A percentile compares a stretch with the other conserved stretches of the same genome.
Conservation (phyloP, 352 stramenopile species). For the Pythium dissotocum region DNA sequence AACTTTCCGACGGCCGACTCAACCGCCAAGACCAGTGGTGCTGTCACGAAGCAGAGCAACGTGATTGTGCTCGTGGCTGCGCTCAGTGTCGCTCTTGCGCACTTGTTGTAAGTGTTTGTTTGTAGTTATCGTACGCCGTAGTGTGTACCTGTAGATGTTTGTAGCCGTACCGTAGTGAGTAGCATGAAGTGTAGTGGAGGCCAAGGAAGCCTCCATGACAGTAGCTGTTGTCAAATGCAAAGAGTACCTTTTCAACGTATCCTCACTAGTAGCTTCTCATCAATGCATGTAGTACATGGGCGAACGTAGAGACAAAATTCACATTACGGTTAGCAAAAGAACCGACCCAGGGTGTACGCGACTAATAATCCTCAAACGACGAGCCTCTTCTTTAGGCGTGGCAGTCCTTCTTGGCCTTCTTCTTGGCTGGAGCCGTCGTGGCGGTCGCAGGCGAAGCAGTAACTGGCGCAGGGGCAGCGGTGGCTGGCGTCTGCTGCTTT, state of each 20-base stretch:
- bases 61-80: slow-evolving; percentile 10
- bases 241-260: not conserved
- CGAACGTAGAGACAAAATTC: not conserved
- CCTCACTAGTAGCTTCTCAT: too few relatives aligned
- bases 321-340: not conserved
- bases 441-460: not conserved
- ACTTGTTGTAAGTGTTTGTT: slow-evolving; percentile 10
- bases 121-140: not conserved
- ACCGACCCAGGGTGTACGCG: not conserved
- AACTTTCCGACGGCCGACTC: slow-evolving; percentile 1
- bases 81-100: not conserved
- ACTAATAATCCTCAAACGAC: not conserved
- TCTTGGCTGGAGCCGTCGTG: slow-evolving; percentile 7
- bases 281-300: too few relatives aligned
- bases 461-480: too few relatives aligned
- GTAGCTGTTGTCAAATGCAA: not conserved
- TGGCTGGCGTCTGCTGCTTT: not conserved
- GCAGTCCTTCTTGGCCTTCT: slow-evolving; percentile 19
- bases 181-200: not conserved
- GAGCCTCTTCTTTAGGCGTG: slow-evolving; percentile 4
- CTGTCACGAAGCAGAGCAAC: slow-evolving; percentile 7
- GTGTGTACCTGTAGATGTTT: not conserved
- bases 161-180: not conserved
- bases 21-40: slow-evolving; percentile 11
- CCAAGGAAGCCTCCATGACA: not conserved